A percentile compares a stretch with the other conserved stretches of the same genome.
Evolutionary conservation across 495 filamentous ascomycete genomes (phyloP).

Genomic region (Hyaloscypha variabilis): DNA sequence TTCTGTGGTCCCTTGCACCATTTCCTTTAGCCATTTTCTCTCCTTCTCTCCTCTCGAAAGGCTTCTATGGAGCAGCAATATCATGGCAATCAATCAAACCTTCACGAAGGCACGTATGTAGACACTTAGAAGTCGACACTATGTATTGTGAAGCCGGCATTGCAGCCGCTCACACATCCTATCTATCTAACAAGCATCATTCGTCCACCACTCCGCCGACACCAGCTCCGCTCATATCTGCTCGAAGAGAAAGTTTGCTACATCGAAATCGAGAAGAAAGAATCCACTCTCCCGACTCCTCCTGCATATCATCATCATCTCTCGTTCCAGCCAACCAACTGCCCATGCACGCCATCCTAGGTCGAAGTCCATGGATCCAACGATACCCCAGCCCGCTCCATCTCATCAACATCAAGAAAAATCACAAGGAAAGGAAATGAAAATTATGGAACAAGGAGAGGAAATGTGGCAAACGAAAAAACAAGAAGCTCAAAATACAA

Average conservation of each 20-base stretch:
- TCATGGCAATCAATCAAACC: background rate
- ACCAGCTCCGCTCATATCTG: background rate
- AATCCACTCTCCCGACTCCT: slow-evolving; percentile 2
- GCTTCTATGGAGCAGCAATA: background rate
- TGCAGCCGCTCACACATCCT: background rate
- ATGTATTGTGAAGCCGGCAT: slow-evolving; percentile 12
- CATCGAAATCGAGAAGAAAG: slow-evolving; percentile 2
- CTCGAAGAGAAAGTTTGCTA: slow-evolving; percentile 3
- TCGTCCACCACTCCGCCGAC: background rate
- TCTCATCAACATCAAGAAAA: slow-evolving; percentile 3
- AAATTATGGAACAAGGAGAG: slow-evolving; percentile 40
- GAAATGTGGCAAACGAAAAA: slow-evolving; percentile 22
- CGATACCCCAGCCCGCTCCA: background rate
- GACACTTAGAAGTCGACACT: background rate
- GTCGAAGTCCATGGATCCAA: background rate
- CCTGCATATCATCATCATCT: background rate
- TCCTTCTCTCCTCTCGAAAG: background rate
- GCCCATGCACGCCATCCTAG: background rate
- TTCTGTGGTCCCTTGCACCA: too few species aligned
- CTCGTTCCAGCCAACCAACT: slow-evolving; percentile 13
- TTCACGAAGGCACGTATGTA: background rate
- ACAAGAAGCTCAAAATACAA: slow-evolving; percentile 39
- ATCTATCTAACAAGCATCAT: slow-evolving; percentile 12
- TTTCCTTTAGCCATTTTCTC: background rate
- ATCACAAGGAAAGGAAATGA: slow-evolving; percentile 27